These are phyloP conservation scores for Yamadazyma pseudoaaseri DNA, from an alignment of 1,139 yeast species.

Conservation along the genomic window DNA sequence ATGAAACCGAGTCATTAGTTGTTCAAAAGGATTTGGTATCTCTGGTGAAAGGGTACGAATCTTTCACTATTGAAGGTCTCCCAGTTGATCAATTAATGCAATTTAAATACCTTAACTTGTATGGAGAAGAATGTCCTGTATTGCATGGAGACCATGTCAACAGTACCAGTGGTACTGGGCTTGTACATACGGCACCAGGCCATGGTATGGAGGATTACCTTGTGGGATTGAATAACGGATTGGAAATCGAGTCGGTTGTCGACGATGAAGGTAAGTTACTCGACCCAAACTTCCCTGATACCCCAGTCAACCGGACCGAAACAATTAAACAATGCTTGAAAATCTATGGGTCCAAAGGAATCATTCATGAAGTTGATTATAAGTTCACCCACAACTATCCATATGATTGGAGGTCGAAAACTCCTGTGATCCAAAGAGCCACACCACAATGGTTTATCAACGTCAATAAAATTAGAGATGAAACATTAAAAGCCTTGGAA, in stretches of 20 bases:
- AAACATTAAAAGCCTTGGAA: slow-evolving; percentile 59
- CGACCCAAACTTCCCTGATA: slow-evolving; percentile 45
- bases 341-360: slow-evolving; percentile 38
- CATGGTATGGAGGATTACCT: slow-evolving; percentile 94
- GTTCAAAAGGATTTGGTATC: slow-evolving; percentile 49
- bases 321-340: slow-evolving; percentile 40
- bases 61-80: slow-evolving; percentile 18
- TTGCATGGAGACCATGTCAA: slow-evolving; percentile 83
- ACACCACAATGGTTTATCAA: slow-evolving; percentile 98
- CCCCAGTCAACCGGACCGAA: slow-evolving; percentile 56
- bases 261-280: slow-evolving; percentile 69
- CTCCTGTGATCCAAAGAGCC: slow-evolving; percentile 91
- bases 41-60: slow-evolving; percentile 36
- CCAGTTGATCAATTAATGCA: slow-evolving; percentile 48
- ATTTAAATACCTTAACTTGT: slow-evolving; percentile 51
- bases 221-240: slow-evolving; percentile 56
- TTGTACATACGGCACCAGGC: slow-evolving; percentile 97
- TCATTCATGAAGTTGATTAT: slow-evolving; percentile 49
- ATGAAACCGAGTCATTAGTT: slow-evolving; percentile 37
- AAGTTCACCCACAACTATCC: slow-evolving; percentile 83
- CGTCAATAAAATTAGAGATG: slow-evolving; percentile 66
- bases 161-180: slow-evolving; percentile 82
- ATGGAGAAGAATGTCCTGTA: slow-evolving; percentile 53
- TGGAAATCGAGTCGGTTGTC: slow-evolving; percentile 73
- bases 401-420: slow-evolving; percentile 95